phyloP scores from a whole-genome alignment of 2,329 filamentous ascomycete genomes.

The Coniella vitis region DNA sequence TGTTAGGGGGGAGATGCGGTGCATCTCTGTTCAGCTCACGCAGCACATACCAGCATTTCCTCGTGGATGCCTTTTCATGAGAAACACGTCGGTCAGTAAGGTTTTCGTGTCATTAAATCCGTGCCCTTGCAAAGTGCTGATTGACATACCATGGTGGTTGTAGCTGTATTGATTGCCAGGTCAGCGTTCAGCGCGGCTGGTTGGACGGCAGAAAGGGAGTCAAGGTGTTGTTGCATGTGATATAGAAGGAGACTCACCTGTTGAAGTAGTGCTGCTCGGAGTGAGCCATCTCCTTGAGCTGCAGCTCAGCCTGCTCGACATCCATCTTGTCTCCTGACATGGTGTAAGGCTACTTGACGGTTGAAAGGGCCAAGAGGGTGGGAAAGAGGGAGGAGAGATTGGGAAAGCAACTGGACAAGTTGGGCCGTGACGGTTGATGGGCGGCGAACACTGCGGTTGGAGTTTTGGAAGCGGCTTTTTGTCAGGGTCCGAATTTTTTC shows the following conservation, averaged over 20 bases:
- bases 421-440: neutral
- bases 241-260: slow-evolving; percentile 52
- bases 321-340: slow-evolving; percentile 50
- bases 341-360: neutral
- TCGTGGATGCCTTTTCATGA: slow-evolving; percentile 73
- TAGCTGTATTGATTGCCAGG: slow-evolving; percentile 53
- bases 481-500: slow-evolving; percentile 5
- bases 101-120: neutral
- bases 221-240: neutral
- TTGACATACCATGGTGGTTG: slow-evolving; percentile 80
- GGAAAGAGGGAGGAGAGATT: neutral
- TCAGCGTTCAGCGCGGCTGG: slow-evolving; percentile 6
- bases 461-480: neutral
- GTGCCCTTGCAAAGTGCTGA: slow-evolving; percentile 23
- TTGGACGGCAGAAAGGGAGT: too few species aligned
- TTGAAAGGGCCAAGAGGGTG: neutral
- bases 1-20: too few species aligned
- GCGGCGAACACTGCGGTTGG: neutral
- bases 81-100: slow-evolving; percentile 10
- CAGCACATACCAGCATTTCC: slow-evolving; percentile 75
- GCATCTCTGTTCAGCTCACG: slow-evolving; percentile 30
- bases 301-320: slow-evolving; percentile 52
- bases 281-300: slow-evolving; percentile 72
- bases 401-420: neutral
- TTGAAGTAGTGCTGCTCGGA: slow-evolving; percentile 99